A percentile compares a stretch with the other conserved stretches of the same genome.
Conservation (phyloP, 1,284 basidiomycete genomes). For the Tilletia caries region DNA sequence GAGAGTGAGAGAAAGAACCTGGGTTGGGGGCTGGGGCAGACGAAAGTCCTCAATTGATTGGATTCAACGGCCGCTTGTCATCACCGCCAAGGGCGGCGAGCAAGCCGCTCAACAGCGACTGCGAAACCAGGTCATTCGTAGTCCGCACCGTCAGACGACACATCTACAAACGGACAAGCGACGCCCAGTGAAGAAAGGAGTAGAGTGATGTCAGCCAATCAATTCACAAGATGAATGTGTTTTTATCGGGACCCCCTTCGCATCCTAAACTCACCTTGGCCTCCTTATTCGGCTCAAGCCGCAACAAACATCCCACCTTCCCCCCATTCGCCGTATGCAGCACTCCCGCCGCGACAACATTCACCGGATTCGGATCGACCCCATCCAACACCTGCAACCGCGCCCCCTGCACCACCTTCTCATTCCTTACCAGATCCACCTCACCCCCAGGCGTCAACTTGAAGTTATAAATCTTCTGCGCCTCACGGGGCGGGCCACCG, state of each 20-base stretch:
- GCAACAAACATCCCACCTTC: slow-evolving; percentile 88
- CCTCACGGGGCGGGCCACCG: slow-evolving; percentile 86
- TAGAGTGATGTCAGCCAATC: no score
- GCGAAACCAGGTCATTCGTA: slow-evolving; percentile 86
- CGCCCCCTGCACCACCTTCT: slow-evolving; percentile 72
- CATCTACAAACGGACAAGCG: slow-evolving; percentile 60
- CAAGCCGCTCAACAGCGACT: slow-evolving; percentile 64
- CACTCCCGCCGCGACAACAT: slow-evolving; percentile 87
- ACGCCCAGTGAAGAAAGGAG: no score
- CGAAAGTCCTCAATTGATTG: neutral
- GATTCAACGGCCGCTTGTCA: neutral
- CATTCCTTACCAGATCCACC: slow-evolving; percentile 70
- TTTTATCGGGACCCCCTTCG: no score
- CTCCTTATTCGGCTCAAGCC: slow-evolving; percentile 89
- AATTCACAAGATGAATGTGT: no score
- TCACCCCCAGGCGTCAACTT: slow-evolving; percentile 64
- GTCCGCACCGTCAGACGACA: slow-evolving; percentile 91
- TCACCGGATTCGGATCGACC: slow-evolving; percentile 63
- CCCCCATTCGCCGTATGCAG: slow-evolving; percentile 80
- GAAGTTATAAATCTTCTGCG: slow-evolving; percentile 82
- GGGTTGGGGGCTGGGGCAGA: no score
- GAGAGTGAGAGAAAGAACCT: no score
- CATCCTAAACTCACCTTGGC: slow-evolving; percentile 76
- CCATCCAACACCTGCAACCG: slow-evolving; percentile 71
- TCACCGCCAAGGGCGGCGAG: slow-evolving; percentile 5